Evolutionary conservation across 129 eudicot species (phyloP).

Genomic region (Artemisia annua): DNA sequence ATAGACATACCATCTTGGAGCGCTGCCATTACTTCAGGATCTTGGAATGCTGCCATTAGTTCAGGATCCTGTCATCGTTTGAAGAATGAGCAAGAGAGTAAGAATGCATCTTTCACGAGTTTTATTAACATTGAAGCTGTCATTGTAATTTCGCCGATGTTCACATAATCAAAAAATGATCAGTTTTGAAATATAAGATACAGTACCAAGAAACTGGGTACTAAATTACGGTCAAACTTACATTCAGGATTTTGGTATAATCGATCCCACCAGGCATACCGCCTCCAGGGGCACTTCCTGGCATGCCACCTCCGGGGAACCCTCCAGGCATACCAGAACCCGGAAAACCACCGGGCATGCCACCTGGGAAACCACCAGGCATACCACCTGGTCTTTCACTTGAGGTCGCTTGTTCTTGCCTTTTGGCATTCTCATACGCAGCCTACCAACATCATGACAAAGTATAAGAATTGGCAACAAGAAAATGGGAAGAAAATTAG

Average conservation of each 20-base stretch:
- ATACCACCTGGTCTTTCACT: conserved; percentile 47
- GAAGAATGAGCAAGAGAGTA: neutral
- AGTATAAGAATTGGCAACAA: neutral
- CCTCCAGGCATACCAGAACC: conserved; percentile 51
- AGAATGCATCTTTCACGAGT: neutral
- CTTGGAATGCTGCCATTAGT: conserved; percentile 70
- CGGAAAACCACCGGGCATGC: conserved; percentile 36
- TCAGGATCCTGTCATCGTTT: conserved; percentile 64
- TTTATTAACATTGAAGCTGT: too few species aligned
- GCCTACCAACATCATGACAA: conserved; percentile 41
- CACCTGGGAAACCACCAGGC: conserved; percentile 45
- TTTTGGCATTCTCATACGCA: conserved; percentile 74
- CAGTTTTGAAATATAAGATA: neutral
- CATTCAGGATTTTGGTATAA: conserved; percentile 65
- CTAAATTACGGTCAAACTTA: conserved; percentile 30
- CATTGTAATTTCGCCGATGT: too few species aligned
- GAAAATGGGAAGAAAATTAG: neutral
- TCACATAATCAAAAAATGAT: too few species aligned
- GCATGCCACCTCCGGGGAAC: conserved; percentile 39
- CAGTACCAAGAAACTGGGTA: neutral
- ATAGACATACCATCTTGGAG: conserved; percentile 69
- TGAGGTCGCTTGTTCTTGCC: conserved; percentile 58
- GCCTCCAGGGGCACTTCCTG: conserved; percentile 37
- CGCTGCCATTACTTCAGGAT: conserved; percentile 90
- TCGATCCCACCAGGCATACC: conserved; percentile 59